These are phyloP conservation scores for Aspergillus funiculosus DNA, from an alignment of 495 filamentous ascomycete species.

Conservation along the genomic window DNA sequence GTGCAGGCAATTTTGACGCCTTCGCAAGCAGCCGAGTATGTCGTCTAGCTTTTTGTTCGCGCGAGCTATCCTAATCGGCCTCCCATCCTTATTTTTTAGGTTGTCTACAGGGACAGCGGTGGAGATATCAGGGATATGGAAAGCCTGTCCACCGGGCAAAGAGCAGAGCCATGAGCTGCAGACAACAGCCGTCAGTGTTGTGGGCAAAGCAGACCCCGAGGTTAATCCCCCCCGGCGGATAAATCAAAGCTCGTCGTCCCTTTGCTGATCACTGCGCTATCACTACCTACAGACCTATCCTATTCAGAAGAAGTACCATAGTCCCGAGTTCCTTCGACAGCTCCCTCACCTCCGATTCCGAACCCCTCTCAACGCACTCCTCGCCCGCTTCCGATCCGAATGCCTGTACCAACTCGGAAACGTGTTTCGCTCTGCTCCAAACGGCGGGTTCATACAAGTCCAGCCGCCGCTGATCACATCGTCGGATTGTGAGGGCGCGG, in stretches of 20 bases:
- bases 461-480: slow-evolving; percentile 94
- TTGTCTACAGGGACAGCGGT: slow-evolving; percentile 77
- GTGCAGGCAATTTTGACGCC: slow-evolving; percentile 79
- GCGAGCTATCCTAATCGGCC: slow-evolving; percentile 6
- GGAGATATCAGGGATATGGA: slow-evolving; percentile 72
- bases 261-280: too few species aligned
- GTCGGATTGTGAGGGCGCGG: slow-evolving; percentile 95
- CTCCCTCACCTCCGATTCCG: slow-evolving; percentile 86
- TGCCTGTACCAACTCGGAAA: slow-evolving; percentile 69
- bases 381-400: slow-evolving; percentile 81
- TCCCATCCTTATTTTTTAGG: slow-evolving; percentile 37
- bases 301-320: slow-evolving; percentile 92
- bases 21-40: slow-evolving; percentile 71
- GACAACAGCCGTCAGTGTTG: slow-evolving; percentile 57
- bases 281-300: slow-evolving; percentile 64
- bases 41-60: slow-evolving; percentile 11
- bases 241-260: neutral
- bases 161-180: slow-evolving; percentile 77
- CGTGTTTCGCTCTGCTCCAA: slow-evolving; percentile 56
- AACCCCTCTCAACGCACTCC: slow-evolving; percentile 70
- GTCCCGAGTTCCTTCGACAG: slow-evolving; percentile 77
- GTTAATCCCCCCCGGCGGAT: slow-evolving; percentile 42
- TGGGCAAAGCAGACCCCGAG: slow-evolving; percentile 72
- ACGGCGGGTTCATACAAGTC: slow-evolving; percentile 70
- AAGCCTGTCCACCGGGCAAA: slow-evolving; percentile 59